phyloP scores from a whole-genome alignment of 2,329 filamentous ascomycete genomes.

The Penicillium sp. region DNA sequence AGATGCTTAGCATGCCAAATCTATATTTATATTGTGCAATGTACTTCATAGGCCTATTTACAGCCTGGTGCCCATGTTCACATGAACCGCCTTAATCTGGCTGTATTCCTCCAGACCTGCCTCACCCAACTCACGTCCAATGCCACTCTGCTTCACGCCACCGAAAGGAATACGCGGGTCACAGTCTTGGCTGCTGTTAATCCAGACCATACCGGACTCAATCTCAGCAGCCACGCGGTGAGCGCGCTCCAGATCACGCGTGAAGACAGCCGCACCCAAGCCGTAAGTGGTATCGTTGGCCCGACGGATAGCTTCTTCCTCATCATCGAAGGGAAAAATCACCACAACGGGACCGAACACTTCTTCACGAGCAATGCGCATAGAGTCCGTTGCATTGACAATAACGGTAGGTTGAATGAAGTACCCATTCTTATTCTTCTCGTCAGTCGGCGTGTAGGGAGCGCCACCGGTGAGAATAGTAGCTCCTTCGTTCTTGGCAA shows the following conservation, averaged over 20 bases:
- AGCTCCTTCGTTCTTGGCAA: slow-evolving; percentile 43
- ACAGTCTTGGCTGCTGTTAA: slow-evolving; percentile 45
- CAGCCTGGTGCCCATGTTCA: slow-evolving; percentile 39
- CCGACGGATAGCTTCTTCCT: slow-evolving; percentile 38
- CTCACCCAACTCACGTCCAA: slow-evolving; percentile 50
- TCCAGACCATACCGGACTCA: slow-evolving; percentile 49
- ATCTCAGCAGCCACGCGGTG: slow-evolving; percentile 43
- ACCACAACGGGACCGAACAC: slow-evolving; percentile 46
- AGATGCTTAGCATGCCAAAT: not conserved
- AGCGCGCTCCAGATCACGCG: slow-evolving; percentile 40
- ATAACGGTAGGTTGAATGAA: slow-evolving; percentile 43
- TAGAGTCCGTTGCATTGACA: slow-evolving; percentile 33
- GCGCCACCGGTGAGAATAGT: slow-evolving; percentile 39
- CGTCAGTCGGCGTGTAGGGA: slow-evolving; percentile 29
- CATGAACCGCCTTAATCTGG: slow-evolving; percentile 42
- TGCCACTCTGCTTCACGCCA: slow-evolving; percentile 47
- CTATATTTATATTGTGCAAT: not conserved
- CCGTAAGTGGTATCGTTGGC: slow-evolving; percentile 45
- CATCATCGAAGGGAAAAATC: slow-evolving; percentile 38
- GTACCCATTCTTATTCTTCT: slow-evolving; percentile 38
- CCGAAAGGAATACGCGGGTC: slow-evolving; percentile 44
- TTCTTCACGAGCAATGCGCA: slow-evolving; percentile 43
- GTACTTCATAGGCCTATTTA: slow-evolving; percentile 1
- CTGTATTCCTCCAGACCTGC: slow-evolving; percentile 42
- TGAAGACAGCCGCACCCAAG: slow-evolving; percentile 44